These are phyloP conservation scores for Coemansia sp. DNA, from an alignment of 192 early-diverging fungal species.

Conservation along the genomic window DNA sequence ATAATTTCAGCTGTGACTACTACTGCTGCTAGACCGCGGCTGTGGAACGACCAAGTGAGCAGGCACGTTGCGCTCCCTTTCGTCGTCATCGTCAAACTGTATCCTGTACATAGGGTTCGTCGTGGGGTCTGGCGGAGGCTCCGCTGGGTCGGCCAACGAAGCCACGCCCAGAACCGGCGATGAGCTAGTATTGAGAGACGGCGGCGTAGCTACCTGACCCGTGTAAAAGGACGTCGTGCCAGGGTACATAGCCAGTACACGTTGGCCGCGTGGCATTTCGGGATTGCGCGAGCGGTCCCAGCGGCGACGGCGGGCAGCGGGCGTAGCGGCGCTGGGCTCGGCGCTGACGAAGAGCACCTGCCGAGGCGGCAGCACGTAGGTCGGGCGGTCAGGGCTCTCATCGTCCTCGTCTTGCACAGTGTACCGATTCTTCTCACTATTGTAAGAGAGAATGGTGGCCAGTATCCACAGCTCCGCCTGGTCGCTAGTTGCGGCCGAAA, in stretches of 20 bases:
- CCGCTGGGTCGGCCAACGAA: background rate
- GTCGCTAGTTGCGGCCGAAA: slow-evolving; percentile 15
- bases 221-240: slow-evolving; percentile 47
- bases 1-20: background rate
- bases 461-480: slow-evolving; percentile 45
- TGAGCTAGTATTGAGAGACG: slow-evolving; percentile 27
- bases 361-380: slow-evolving; percentile 34
- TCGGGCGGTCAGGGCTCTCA: slow-evolving; percentile 36
- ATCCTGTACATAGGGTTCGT: slow-evolving; percentile 44
- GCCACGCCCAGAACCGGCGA: background rate
- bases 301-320: slow-evolving; percentile 15
- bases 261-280: slow-evolving; percentile 33
- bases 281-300: slow-evolving; percentile 39
- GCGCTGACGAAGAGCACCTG: slow-evolving; percentile 33
- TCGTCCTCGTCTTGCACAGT: slow-evolving; percentile 48
- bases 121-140: slow-evolving; percentile 14
- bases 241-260: slow-evolving; percentile 48
- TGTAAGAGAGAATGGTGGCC: slow-evolving; percentile 37
- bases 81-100: slow-evolving; percentile 49
- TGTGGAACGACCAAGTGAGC: slow-evolving; percentile 44
- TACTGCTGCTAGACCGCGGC: slow-evolving; percentile 9
- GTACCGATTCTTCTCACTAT: slow-evolving; percentile 37
- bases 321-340: slow-evolving; percentile 6
- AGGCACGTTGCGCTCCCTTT: slow-evolving; percentile 40
- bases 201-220: slow-evolving; percentile 34